Conservation (phyloP, 2,329 filamentous ascomycete species). For the Penicillium sp. region DNA sequence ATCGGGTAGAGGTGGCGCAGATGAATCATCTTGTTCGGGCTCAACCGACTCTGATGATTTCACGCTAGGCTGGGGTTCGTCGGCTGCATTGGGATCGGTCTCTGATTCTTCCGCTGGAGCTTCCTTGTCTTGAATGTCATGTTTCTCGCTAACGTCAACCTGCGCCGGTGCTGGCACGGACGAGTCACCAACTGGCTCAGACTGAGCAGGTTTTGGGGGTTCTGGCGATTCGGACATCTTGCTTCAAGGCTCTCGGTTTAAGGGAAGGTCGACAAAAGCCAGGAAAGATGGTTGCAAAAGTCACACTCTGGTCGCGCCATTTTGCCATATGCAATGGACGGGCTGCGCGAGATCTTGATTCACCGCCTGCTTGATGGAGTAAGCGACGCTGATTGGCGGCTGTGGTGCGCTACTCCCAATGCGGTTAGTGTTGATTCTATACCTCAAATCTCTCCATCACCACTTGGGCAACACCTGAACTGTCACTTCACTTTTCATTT, state of each 20-base stretch:
- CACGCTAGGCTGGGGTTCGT: constrained; percentile 45
- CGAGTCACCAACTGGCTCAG: constrained; percentile 85
- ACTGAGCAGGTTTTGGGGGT: constrained; percentile 36
- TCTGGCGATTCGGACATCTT: constrained; percentile 17
- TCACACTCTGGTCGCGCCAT: background rate
- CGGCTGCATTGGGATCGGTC: constrained; percentile 31
- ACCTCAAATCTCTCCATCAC: too few relatives aligned
- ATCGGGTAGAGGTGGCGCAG: constrained; percentile 44
- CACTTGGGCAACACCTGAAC: too few relatives aligned
- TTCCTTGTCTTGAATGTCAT: constrained; percentile 16
- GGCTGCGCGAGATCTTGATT: too few relatives aligned
- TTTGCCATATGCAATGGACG: background rate
- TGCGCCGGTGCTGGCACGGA: constrained; percentile 86
- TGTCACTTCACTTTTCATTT: too few relatives aligned
- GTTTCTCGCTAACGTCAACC: constrained; percentile 64
- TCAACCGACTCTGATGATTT: constrained; percentile 19
- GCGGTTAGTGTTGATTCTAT: too few relatives aligned
- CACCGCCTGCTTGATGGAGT: too few relatives aligned
- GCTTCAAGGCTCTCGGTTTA: constrained; percentile 5
- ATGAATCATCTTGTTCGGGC: constrained; percentile 21
- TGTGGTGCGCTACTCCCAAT: too few relatives aligned
- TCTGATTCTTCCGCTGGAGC: constrained; percentile 13
- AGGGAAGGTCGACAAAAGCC: background rate
- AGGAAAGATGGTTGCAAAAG: background rate
- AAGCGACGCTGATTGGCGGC: too few relatives aligned